Base-by-base conservation (phyloP, 768 basidiomycete genomes). In the Kwoniella mangroviensis region DNA sequence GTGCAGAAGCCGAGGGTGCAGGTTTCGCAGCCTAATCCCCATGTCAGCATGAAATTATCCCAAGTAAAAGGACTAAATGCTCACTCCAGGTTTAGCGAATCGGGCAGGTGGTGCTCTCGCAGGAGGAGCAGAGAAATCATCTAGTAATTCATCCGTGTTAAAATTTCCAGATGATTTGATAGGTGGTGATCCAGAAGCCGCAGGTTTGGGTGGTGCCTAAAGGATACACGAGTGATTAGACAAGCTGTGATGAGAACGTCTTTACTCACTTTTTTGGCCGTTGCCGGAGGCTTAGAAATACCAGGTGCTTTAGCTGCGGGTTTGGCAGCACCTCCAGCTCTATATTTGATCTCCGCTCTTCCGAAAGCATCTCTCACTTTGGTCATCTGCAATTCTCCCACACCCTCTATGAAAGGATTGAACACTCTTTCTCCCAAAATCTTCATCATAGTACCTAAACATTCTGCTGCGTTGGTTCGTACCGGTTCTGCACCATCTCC, bases 341-440 rank as follows among this genome's bases (percentile, higher is more conserved):
- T 95, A 77, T 90, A 92, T 82, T 92, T 96, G 51, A 98, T 92
- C n/a, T 89, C 89, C 3, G 93, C 94, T 76, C 91, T 93, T 68
- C 93, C 94, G 74, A 88, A 92, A 0, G 93, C 92, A 80, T 98
- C 97, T 83, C 91, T 95, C 63, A 99, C 93, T 84, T 98, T 99
- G 2, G 86, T 87, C 84, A 93, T 94, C 73, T 94, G 86, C 22
- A 96, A 86, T 76, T 98, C 94, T 19, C 92, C 89, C 67, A 98
- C 85, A 10, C 87, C 86, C 71, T 98, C 95, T 85, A 96, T 87
- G 7, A 92, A 85, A 0, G 92, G 92, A 78, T 91, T 94, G 55
- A 99, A 87, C 19, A 91, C 90, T 34, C 96, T 86, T 80, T 98
- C 96, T 22, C 97, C 97, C 12, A 98, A 88, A 88, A 98, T 95